Evolutionary conservation across 2,329 filamentous ascomycete genomes (phyloP).

Genomic region (Fonsecaea multimorphosa): DNA sequence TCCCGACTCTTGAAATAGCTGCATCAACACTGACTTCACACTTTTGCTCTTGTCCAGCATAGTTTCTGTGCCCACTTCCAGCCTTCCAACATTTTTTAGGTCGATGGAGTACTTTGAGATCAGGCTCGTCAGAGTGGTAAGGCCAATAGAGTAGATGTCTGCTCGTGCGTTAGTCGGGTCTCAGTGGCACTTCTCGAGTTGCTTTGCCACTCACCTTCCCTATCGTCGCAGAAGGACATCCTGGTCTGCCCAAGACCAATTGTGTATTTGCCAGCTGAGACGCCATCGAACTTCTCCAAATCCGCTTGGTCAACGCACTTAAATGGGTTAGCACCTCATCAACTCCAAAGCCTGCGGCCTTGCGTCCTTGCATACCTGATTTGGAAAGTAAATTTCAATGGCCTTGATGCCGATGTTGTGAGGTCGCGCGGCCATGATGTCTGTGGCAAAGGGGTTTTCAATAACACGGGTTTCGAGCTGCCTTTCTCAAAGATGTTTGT

Average conservation of each 20-base stretch:
- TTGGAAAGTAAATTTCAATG: slow-evolving; percentile 88
- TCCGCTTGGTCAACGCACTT: slow-evolving; percentile 85
- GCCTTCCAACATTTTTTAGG: slow-evolving; percentile 74
- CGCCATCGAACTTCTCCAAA: slow-evolving; percentile 86
- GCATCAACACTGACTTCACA: slow-evolving; percentile 87
- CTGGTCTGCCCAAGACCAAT: slow-evolving; percentile 89
- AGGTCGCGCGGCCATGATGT: slow-evolving; percentile 72
- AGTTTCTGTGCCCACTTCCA: slow-evolving; percentile 86
- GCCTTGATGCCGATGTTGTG: slow-evolving; percentile 92
- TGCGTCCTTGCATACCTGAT: slow-evolving; percentile 68
- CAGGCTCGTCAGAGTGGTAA: slow-evolving; percentile 78
- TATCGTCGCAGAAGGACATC: slow-evolving; percentile 91
- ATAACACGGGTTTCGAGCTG: background rate
- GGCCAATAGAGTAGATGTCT: slow-evolving; percentile 88
- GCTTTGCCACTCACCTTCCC: slow-evolving; percentile 68
- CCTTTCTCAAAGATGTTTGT: background rate
- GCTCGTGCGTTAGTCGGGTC: slow-evolving; percentile 16
- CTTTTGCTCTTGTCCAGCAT: slow-evolving; percentile 90
- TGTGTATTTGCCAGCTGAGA: slow-evolving; percentile 82
- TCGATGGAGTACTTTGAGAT: slow-evolving; percentile 85
- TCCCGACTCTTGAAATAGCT: slow-evolving; percentile 72
- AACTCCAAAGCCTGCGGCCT: background rate
- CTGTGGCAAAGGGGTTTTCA: background rate
- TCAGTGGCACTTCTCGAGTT: background rate
- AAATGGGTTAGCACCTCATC: slow-evolving; percentile 24